A percentile compares a stretch with the other conserved stretches of the same genome.
phyloP scores from a whole-genome alignment of 2,329 filamentous ascomycete species.

The Berkeleyomyces basicola region DNA sequence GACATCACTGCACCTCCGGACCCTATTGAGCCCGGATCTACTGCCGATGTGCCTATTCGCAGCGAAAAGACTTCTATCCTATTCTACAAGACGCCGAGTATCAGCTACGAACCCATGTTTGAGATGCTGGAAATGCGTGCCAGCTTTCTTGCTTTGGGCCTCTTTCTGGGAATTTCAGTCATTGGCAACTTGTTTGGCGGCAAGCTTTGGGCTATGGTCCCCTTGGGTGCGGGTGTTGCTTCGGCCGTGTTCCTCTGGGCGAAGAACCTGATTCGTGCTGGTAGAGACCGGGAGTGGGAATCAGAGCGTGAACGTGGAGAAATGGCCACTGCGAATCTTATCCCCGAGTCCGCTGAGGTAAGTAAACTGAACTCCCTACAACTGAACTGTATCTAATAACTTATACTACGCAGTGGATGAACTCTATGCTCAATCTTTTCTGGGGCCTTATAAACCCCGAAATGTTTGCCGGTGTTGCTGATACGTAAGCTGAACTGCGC shows the following conservation, averaged over 20 bases:
- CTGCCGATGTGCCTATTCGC: constrained; percentile 86
- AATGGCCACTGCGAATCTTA: constrained; percentile 71
- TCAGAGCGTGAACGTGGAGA: constrained; percentile 73
- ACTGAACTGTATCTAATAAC: background rate
- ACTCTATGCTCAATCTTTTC: constrained; percentile 64
- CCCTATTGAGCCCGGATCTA: constrained; percentile 63
- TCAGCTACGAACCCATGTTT: constrained; percentile 84
- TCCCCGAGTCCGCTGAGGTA: constrained; percentile 71
- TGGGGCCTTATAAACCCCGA: constrained; percentile 93
- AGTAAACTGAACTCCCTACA: constrained; percentile 4
- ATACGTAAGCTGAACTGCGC: constrained; percentile 36
- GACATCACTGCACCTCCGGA: constrained; percentile 85
- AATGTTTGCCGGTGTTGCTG: constrained; percentile 83
- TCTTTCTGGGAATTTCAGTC: constrained; percentile 58
- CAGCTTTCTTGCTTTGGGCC: constrained; percentile 49
- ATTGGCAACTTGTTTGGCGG: constrained; percentile 69
- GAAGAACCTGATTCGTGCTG: constrained; percentile 70
- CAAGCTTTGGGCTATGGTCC: constrained; percentile 57
- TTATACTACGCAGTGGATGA: constrained; percentile 52
- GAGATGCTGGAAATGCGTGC: constrained; percentile 56
- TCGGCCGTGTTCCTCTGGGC: constrained; percentile 79
- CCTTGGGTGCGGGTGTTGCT: constrained; percentile 51
- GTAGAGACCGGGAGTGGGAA: constrained; percentile 72
- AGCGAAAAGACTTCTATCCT: constrained; percentile 93
- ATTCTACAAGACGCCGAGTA: constrained; percentile 82